Percentiles rank a stretch among this genome's conserved stretches.
Conservation (phyloP, 2,329 filamentous ascomycete species). For the Huntiella bhutanensis region DNA sequence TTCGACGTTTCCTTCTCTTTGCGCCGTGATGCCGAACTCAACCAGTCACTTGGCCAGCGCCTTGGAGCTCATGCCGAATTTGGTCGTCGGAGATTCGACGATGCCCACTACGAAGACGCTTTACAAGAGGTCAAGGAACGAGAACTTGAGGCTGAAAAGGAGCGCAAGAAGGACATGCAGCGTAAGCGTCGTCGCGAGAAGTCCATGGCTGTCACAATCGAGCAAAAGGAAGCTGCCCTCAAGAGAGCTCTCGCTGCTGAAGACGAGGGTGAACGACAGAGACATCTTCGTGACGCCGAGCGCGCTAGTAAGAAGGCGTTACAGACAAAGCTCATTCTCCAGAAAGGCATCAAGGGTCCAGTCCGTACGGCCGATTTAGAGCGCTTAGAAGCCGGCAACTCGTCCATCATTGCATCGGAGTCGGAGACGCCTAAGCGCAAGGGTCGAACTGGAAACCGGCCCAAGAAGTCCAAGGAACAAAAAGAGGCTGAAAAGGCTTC, state of each 20-base stretch:
- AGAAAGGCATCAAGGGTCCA: slow-evolving; percentile 68
- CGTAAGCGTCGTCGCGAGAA: slow-evolving; percentile 90
- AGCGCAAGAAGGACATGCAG: slow-evolving; percentile 99
- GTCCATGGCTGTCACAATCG: slow-evolving; percentile 81
- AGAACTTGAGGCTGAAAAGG: slow-evolving; percentile 85
- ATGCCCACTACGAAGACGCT: slow-evolving; percentile 61
- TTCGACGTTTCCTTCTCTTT: slow-evolving; percentile 46
- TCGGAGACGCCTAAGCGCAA: slow-evolving; percentile 36
- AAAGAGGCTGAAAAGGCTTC: slow-evolving; percentile 66
- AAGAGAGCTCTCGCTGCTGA: slow-evolving; percentile 59
- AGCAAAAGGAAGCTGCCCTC: slow-evolving; percentile 70
- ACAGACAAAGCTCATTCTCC: slow-evolving; percentile 71
- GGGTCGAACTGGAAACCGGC: slow-evolving; percentile 42
- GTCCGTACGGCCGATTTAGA: slow-evolving; percentile 47
- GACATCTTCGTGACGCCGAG: slow-evolving; percentile 68
- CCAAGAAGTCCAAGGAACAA: slow-evolving; percentile 80
- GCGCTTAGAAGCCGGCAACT: slow-evolving; percentile 69
- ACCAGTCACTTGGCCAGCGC: slow-evolving; percentile 36
- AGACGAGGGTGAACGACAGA: slow-evolving; percentile 65
- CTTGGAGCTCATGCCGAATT: slow-evolving; percentile 49
- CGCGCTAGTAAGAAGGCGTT: slow-evolving; percentile 84
- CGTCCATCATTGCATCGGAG: slow-evolving; percentile 58
- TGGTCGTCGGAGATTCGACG: slow-evolving; percentile 58
- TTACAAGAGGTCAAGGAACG: slow-evolving; percentile 74
- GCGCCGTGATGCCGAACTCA: slow-evolving; percentile 41